A percentile compares a stretch with the other conserved stretches of the same genome.
phyloP scores from a whole-genome alignment of 2,329 filamentous ascomycete genomes.

The Colletotrichum australisinense region DNA sequence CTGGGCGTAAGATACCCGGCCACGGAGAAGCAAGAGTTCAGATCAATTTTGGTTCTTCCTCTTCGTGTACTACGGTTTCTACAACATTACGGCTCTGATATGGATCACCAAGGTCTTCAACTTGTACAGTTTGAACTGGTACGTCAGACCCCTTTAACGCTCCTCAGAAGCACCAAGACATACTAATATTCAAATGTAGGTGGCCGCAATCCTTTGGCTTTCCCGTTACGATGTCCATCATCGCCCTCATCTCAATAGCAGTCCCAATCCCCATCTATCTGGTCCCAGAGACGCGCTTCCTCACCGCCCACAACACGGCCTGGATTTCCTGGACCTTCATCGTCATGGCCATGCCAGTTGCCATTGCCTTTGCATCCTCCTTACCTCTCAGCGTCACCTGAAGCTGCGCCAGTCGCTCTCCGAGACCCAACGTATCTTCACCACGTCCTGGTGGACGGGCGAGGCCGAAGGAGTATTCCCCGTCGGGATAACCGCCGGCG shows the following conservation, averaged over 20 bases:
- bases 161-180: not conserved
- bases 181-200: conserved; percentile 41
- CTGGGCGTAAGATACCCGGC: conserved; percentile 62
- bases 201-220: conserved; percentile 75
- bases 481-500: conserved; percentile 54
- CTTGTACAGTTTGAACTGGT: conserved; percentile 77
- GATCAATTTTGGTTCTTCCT: conserved; percentile 79
- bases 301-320: conserved; percentile 72
- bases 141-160: not conserved
- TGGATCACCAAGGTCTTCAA: conserved; percentile 82
- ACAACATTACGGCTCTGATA: conserved; percentile 74
- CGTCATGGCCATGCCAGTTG: conserved; percentile 76
- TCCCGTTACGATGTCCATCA: conserved; percentile 70
- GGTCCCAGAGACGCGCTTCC: conserved; percentile 60
- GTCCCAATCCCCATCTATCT: conserved; percentile 71
- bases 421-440: conserved; percentile 76
- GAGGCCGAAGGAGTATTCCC: conserved; percentile 60
- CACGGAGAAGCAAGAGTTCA: conserved; percentile 73
- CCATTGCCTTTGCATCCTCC: conserved; percentile 71
- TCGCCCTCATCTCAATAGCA: conserved; percentile 69
- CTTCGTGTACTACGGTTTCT: conserved; percentile 76
- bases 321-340: conserved; percentile 79
- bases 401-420: conserved; percentile 70
- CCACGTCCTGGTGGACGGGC: conserved; percentile 73
- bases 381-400: conserved; percentile 72